Conservation (phyloP, 345 rosid species). For the Cardamine chenopodiifolia region DNA sequence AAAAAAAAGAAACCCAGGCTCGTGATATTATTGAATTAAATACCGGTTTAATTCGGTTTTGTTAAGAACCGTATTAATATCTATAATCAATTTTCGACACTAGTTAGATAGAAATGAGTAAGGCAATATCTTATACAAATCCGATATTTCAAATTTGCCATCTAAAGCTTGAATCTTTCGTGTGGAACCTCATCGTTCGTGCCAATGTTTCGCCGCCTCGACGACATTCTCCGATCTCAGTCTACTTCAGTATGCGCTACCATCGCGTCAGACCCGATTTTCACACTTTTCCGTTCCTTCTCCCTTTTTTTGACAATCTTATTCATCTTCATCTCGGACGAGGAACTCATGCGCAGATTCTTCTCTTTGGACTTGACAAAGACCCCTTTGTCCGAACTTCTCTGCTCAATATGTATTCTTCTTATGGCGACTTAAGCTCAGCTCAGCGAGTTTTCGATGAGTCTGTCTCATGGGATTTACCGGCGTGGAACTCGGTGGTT, state of each 20-base stretch:
- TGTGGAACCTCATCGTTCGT: constrained; percentile 55
- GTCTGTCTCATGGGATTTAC: constrained; percentile 39
- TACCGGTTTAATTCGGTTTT: constrained; percentile 26
- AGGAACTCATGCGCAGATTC: constrained; percentile 61
- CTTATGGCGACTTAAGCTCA: constrained; percentile 39
- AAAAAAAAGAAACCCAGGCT: not conserved
- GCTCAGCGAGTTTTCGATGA: constrained; percentile 54
- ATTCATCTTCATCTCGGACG: constrained; percentile 50
- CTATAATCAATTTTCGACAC: not conserved
- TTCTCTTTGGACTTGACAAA: constrained; percentile 52
- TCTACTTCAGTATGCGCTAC: constrained; percentile 56
- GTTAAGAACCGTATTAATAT: not conserved
- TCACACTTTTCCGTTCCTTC: constrained; percentile 57
- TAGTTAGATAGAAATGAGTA: not conserved
- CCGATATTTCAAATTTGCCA: constrained; percentile 47
- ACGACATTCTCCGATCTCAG: constrained; percentile 40
- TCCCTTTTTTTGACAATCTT: constrained; percentile 43
- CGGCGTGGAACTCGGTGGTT: constrained; percentile 62
- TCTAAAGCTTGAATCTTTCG: constrained; percentile 52
- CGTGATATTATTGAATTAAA: not conserved
- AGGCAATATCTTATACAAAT: constrained; percentile 36
- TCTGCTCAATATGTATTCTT: constrained; percentile 54
- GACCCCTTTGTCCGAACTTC: constrained; percentile 47
- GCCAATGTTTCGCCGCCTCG: constrained; percentile 19
- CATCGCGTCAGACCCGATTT: constrained; percentile 52